phyloP scores from a whole-genome alignment of 805 yeast species.

The Barnettozyma californica region DNA sequence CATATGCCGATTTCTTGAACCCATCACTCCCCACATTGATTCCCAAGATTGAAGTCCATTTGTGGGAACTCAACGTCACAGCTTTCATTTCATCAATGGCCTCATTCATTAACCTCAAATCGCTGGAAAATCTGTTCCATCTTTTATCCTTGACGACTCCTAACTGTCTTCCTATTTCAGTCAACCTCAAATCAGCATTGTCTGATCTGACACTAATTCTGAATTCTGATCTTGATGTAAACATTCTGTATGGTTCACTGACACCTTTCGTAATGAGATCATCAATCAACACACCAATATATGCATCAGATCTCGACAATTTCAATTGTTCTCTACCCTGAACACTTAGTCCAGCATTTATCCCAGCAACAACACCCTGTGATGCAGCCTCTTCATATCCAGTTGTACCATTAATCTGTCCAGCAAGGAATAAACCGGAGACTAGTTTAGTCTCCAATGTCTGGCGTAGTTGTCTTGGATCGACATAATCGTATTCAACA shows the following conservation, averaged over 20 bases:
- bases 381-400: slow-evolving; percentile 99
- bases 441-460: slow-evolving; percentile 81
- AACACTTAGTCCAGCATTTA: slow-evolving; percentile 75
- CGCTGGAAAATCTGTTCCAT: slow-evolving; percentile 42
- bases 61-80: slow-evolving; percentile 44
- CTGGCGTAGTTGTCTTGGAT: slow-evolving; percentile 77
- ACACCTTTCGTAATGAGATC: slow-evolving; percentile 95
- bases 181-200: slow-evolving; percentile 85
- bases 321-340: slow-evolving; percentile 39
- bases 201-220: slow-evolving; percentile 87
- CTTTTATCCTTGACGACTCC: slow-evolving; percentile 68
- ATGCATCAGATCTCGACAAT: slow-evolving; percentile 76
- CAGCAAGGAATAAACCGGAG: slow-evolving; percentile 80
- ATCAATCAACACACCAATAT: slow-evolving; percentile 87
- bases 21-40: slow-evolving; percentile 50
- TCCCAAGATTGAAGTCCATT: slow-evolving; percentile 55
- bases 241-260: slow-evolving; percentile 96
- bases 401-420: slow-evolving; percentile 97
- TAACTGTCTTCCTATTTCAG: slow-evolving; percentile 54
- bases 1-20: slow-evolving; percentile 59
- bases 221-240: slow-evolving; percentile 93
- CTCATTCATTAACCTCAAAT: slow-evolving; percentile 38
- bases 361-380: slow-evolving; percentile 93
- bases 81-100: slow-evolving; percentile 42
- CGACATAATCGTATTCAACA: slow-evolving; percentile 96